Base-by-base conservation (phyloP, 352 stramenopile species). In the Phytophthora niederhauseri region DNA sequence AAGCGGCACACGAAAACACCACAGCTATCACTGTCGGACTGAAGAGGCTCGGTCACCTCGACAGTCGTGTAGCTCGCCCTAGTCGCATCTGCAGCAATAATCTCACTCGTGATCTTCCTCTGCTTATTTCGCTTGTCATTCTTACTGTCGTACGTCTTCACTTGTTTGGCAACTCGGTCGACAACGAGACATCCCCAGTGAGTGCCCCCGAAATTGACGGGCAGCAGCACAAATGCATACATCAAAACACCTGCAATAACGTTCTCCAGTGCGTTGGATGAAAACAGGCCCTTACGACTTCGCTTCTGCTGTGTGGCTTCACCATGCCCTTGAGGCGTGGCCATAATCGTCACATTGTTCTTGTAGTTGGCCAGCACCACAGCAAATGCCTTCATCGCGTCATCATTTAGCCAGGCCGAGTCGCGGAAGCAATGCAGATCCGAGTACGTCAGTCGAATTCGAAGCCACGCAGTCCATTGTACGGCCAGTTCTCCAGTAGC, bases 91-190 rank as follows among this genome's bases (percentile, higher is more conserved):
- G 38, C 30, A 20, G 24, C 19, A 26, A 20, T n/a, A 17, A 61
- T 55, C n/a, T 61, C 38, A 14, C 2, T 11, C 4, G 51, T n/a
- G 17, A 54, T 46, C 38, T 46, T 46, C 38, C 19, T 14, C 17
- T 61, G 53, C 19, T 6, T 34, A 24, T 68, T 57, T 26, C 12
- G 60, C 19, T 61, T 56, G n/a, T 17, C 26, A 41, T 46, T 46
- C 38, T 46, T 53, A 4, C 38, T 68, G 52, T 68, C 51, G 51
- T 61, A 68, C 12, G 46, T 31, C 51, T 61, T 54, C 1, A 68
- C 24, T 46, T 22, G 24, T 17, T 49, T 61, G 9, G 41, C 17
- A 17, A 19, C 24, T 26, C 36, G 38, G 8, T 66, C 60, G 6
- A 60, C 26, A 8, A 60, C 60, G 6, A 66, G 6, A 8, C 60